These are phyloP conservation scores for Cyberlindnera mycetangii DNA, from an alignment of 805 yeast genomes.

Conservation along the genomic window DNA sequence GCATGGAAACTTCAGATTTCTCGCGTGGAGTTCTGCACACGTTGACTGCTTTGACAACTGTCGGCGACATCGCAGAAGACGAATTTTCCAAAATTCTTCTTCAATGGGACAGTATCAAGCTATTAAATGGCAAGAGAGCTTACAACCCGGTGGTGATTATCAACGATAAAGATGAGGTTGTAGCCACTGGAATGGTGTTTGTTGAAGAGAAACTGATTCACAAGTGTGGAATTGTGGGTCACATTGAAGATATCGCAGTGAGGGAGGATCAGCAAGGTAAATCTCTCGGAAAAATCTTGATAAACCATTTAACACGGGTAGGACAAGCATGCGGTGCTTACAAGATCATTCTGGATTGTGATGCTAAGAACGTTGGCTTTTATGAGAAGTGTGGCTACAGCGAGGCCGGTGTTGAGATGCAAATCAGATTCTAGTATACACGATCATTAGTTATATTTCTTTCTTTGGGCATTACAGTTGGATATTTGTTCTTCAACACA, in stretches of 20 bases:
- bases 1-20: conserved; percentile 53
- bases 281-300: conserved; percentile 68
- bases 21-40: conserved; percentile 60
- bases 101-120: conserved; percentile 50
- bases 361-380: conserved; percentile 74
- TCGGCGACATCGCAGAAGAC: conserved; percentile 61
- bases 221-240: conserved; percentile 82
- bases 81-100: conserved; percentile 50
- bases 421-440: conserved; percentile 36
- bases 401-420: conserved; percentile 70
- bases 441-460: neutral
- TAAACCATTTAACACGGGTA: conserved; percentile 54
- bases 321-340: conserved; percentile 70
- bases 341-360: conserved; percentile 88
- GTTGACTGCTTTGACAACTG: conserved; percentile 70
- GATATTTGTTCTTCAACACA: neutral
- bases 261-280: conserved; percentile 74
- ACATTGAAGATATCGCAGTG: conserved; percentile 92
- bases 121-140: conserved; percentile 29
- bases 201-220: conserved; percentile 85
- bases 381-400: conserved; percentile 84
- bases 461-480: neutral
- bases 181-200: conserved; percentile 80
- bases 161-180: conserved; percentile 44
- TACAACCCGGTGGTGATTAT: conserved; percentile 73